Evolutionary conservation across 164 flowering plant genomes (phyloP), one percentile per base, ranked within the genome.

Genomic region (Umbilicus rupestris): DNA sequence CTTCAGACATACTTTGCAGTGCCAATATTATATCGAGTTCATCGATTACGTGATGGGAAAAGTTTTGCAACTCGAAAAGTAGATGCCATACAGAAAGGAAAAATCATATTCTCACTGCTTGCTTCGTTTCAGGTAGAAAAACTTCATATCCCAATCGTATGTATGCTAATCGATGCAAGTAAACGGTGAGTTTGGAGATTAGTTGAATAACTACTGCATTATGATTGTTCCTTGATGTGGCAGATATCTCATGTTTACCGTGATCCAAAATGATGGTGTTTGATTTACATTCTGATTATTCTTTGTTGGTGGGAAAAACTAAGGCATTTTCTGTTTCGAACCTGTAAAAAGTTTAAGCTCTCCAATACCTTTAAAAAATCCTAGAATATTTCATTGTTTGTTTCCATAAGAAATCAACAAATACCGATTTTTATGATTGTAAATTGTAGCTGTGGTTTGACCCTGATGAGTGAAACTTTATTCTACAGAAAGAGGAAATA

Each of bases 11-110:
- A 50, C 26, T 69, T 71, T 78, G 74, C 84, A 94, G 99, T 82
- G 64, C 99, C 99, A 75, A 91, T 91, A 62, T 69, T 91, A 64
- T 94, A 94, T 76, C 78, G 85, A 74, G 97, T 91, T 66, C 79
- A 84, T 42, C 96, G 88, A n/a, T 46, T 82, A 49, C 90, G 92
- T 72, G 98, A 90, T 80, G 97, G 96, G 12, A 86, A 80, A 42
- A 90, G 84, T 79, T 91, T 94, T 85, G 92, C 96, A 9, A 86
- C 90, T 65, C 83, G 97, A 45, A 80, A 81, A 74, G 99, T 94
- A 17, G 92, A 94, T 65, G 99, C 99, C 62, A 74, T 82, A 57
- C 99, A 94, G 68, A 82, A 80, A 72, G 99, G 96, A 73, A 78
- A 76, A 55, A 42, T 91, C 70, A 79, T 89, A 63, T 94, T 91